Conservation (phyloP, 1,284 basidiomycete genomes). For the Wolfiporia cocos region DNA sequence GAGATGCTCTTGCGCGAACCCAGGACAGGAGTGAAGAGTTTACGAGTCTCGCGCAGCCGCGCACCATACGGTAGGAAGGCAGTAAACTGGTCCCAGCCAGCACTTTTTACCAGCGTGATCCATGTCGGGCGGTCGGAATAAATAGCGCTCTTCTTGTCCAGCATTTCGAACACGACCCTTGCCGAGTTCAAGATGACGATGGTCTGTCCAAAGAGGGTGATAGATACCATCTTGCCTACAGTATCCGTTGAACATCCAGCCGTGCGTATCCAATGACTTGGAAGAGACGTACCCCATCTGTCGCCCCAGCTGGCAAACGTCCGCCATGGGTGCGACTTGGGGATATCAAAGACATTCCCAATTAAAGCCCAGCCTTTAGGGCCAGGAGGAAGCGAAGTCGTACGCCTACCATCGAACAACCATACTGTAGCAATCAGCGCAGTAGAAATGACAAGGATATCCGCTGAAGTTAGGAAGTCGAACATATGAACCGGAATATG, state of each 20-base stretch:
- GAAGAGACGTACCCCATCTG: constrained; percentile 16
- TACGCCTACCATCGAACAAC: constrained; percentile 1
- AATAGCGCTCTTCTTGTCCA: constrained; percentile 59
- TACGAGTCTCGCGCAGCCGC: constrained; percentile 53
- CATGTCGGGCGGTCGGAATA: constrained; percentile 60
- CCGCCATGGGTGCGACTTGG: constrained; percentile 16
- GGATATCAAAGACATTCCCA: constrained; percentile 16
- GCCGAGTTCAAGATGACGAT: constrained; percentile 56
- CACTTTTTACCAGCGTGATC: constrained; percentile 35
- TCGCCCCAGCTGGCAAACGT: constrained; percentile 25
- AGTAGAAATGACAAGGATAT: no score
- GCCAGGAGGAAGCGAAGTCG: constrained; percentile 11
- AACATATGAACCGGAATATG: no score
- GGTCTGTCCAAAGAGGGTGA: constrained; percentile 53
- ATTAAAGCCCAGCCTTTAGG: constrained; percentile 14
- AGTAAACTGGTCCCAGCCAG: constrained; percentile 61
- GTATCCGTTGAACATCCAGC: background rate
- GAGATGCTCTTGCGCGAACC: constrained; percentile 43
- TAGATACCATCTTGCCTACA: constrained; percentile 53
- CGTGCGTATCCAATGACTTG: background rate
- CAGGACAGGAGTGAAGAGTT: constrained; percentile 47
- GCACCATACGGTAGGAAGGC: constrained; percentile 56
- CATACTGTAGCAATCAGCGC: no score
- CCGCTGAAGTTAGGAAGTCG: no score
- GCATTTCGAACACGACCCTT: constrained; percentile 46